Base-by-base conservation (phyloP, 441 rosid genomes). In the Aquilaria agallochum region DNA sequence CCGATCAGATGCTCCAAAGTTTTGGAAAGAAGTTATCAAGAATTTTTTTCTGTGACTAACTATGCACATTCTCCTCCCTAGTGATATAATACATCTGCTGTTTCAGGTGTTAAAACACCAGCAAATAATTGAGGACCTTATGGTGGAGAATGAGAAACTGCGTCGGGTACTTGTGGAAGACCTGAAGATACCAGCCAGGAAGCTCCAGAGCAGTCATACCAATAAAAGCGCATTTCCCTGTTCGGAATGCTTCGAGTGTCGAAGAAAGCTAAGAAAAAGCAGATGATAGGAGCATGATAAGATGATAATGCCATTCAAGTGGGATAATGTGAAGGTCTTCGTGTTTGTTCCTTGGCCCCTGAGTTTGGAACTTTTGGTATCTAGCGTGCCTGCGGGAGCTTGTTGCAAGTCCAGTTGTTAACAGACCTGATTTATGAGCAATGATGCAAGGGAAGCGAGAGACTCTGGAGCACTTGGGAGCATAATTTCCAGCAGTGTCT, bases 31-130 rank as follows among this genome's bases (percentile, higher is more conserved):
- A 52, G 34, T 50, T 15, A 9, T 13, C 56, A 0, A 34, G 9
- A 10, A 40, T 40, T 8, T 40, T 40, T 5, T 40, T 8, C 45
- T 40, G 9, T 40, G 45, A 10, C 45, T 40, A 40, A 40, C 64
- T 14, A 3, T 49, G 11, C 9, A 34, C 53, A 30, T 46, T 63
- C 10, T 11, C 27, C 14, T 14, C 53, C 32, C 51, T 50, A 60
- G 15, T 57, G 55, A 30, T 51, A 49, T 50, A 12, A 52, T 49
- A 13, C 15, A 54, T 36, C 45, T 56, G 11, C 12, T 66, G 46
- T 14, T 71, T 58, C 68, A 90, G 99, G 89, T 94, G 66, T 70
- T 94, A 71, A 90, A 82, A 77, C 97, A 94, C 77, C 96, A 94
- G 73, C 81, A 69, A 70, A 76, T 82, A 62, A 83, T 94, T 6